Evolutionary conservation across 192 early-diverging fungal genomes (phyloP).

Genomic region (Gonapodya prolifera): DNA sequence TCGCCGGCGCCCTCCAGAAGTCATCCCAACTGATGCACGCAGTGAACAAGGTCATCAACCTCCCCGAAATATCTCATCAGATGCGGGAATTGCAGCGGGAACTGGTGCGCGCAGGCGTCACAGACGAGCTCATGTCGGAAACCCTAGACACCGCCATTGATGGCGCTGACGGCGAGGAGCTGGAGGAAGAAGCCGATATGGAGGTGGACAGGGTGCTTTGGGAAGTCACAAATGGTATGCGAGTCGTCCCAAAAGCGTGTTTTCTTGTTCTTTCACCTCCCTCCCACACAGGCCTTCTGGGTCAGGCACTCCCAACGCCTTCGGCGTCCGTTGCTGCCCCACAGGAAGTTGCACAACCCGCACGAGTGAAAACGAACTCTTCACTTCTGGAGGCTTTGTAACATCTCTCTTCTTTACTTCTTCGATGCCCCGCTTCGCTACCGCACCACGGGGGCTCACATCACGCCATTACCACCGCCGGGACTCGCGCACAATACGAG

Average conservation of each 20-base stretch:
- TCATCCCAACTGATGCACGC: constrained; percentile 80
- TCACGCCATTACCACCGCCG: too few species aligned
- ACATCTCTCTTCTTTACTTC: too few species aligned
- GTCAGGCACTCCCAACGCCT: not conserved
- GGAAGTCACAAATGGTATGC: constrained; percentile 72
- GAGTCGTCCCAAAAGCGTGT: not conserved
- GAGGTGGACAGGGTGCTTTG: constrained; percentile 87
- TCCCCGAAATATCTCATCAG: constrained; percentile 69
- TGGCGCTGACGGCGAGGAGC: constrained; percentile 68
- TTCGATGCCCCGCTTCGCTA: too few species aligned
- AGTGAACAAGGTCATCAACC: constrained; percentile 73
- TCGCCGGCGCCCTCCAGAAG: constrained; percentile 77
- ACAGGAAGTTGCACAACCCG: too few species aligned
- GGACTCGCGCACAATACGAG: too few species aligned
- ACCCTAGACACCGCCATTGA: constrained; percentile 89
- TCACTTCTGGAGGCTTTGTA: too few species aligned
- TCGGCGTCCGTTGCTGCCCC: not conserved
- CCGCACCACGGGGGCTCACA: too few species aligned
- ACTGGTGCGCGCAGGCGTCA: constrained; percentile 73
- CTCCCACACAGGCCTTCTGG: not conserved
- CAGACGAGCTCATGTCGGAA: constrained; percentile 94
- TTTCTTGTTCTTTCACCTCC: not conserved
- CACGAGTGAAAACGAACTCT: too few species aligned
- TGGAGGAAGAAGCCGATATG: constrained; percentile 87
- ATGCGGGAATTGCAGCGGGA: constrained; percentile 91